Percentiles rank a stretch among this genome's conserved stretches.
Conservation (phyloP, 495 filamentous ascomycete species). For the Neurospora africana region DNA sequence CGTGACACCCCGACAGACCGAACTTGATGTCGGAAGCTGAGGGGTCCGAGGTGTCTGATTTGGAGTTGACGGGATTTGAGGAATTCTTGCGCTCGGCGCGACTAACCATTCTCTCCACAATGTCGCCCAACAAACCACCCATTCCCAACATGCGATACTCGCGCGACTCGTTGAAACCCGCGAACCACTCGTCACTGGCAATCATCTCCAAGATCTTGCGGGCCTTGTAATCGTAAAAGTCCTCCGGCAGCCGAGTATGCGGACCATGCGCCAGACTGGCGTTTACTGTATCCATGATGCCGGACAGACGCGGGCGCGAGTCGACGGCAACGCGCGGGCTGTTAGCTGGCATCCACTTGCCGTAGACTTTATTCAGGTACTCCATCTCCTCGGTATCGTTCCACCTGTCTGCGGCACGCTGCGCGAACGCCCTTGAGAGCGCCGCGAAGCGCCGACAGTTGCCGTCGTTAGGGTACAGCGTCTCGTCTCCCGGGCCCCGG, state of each 20-base stretch:
- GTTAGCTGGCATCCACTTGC: slow-evolving; percentile 74
- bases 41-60: neutral
- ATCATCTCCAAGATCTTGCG: slow-evolving; percentile 65
- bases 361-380: slow-evolving; percentile 63
- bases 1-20: slow-evolving; percentile 80
- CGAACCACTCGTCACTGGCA: slow-evolving; percentile 85
- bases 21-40: slow-evolving; percentile 32
- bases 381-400: slow-evolving; percentile 75
- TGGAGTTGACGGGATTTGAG: neutral
- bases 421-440: slow-evolving; percentile 68
- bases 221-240: slow-evolving; percentile 77
- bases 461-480: slow-evolving; percentile 80
- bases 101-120: slow-evolving; percentile 74
- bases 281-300: slow-evolving; percentile 92
- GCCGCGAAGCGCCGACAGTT: slow-evolving; percentile 79
- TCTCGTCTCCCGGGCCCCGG: slow-evolving; percentile 68
- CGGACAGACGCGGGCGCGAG: slow-evolving; percentile 69
- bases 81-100: slow-evolving; percentile 39
- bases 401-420: slow-evolving; percentile 70
- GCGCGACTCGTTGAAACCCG: slow-evolving; percentile 67
- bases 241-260: slow-evolving; percentile 60
- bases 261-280: slow-evolving; percentile 77
- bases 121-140: slow-evolving; percentile 71
- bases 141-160: slow-evolving; percentile 87
- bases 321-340: slow-evolving; percentile 67